Base-by-base conservation (phyloP, 1,139 yeast genomes). In the Suhomyces coccinellae region DNA sequence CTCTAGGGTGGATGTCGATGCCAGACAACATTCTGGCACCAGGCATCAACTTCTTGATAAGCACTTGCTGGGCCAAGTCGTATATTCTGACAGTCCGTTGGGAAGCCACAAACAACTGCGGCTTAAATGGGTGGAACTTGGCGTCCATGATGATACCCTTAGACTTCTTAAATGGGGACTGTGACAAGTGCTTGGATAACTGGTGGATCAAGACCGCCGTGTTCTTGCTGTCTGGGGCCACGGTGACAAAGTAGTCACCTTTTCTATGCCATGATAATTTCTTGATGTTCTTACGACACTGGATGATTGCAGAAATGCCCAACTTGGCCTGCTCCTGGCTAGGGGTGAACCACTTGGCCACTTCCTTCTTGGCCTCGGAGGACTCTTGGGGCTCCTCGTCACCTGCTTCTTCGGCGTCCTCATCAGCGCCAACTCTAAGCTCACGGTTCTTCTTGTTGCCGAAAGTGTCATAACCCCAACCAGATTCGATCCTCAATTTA, bases 131-230 rank as follows among this genome's bases (percentile, higher is more conserved):
- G 68, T 93, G 99, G 81, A 93, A 93, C 67, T 86, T 87, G 52
- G 97, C 97, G 64, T 89, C 96, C 84, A 90, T 90, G 38, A 91
- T 85, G 51, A 91, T 85, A 52, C 99, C 99, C 73, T 88, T 88
- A 32, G 96, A 82, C 67, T 89, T 89, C 57, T 83, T 80, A 79
- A 93, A 93, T 52, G 99, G 99, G 14, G 97, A 87, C 71, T 93
- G 99, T n/a, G 98, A 86, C 51, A 86, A 77, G 71, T 93, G 99
- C 67, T 90, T 90, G 6, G 97, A 88, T 41, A 93, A 71, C 71
- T 93, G 98, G 68, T 93, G 99, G 53, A 93, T 89, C 48, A 95
- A 75, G 36, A 93, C 97, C 5, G 98, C 85, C 6, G 95, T 80
- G 61, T 89, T 85, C 49, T 88, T 89, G 45, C 89, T 86, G 48